Percentiles rank a stretch among this genome's conserved stretches.
Conservation (phyloP, 306 rosid species). For the Ormosia semicastrata region DNA sequence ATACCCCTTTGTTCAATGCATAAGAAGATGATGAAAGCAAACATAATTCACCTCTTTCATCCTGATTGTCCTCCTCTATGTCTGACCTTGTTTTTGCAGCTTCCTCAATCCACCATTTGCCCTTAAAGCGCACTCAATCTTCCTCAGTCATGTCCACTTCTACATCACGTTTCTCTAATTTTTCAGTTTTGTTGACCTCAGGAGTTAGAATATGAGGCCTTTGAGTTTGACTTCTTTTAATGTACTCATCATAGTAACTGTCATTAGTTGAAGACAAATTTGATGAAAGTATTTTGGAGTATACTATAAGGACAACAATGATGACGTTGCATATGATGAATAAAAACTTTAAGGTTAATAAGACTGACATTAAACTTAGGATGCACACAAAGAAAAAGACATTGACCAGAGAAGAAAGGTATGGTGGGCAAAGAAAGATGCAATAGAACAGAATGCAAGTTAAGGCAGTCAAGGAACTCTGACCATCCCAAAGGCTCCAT, state of each 20-base stretch:
- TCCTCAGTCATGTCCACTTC: not conserved
- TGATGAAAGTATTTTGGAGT: conserved; percentile 39
- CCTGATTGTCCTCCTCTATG: not conserved
- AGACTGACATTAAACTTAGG: not conserved
- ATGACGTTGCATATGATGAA: conserved; percentile 1
- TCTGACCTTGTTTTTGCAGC: not conserved
- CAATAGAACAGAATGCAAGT: not conserved
- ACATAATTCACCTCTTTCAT: not conserved
- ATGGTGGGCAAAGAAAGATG: not conserved
- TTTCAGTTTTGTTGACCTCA: not conserved
- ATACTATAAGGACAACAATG: conserved; percentile 15
- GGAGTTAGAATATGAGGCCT: conserved; percentile 13
- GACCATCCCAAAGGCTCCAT: no score
- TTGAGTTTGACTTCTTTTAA: conserved; percentile 14
- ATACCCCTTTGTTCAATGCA: conserved; percentile 41
- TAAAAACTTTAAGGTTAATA: not conserved
- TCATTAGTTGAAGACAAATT: conserved; percentile 6
- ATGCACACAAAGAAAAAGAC: not conserved
- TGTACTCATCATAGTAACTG: conserved; percentile 19
- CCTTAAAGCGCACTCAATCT: conserved; percentile 3
- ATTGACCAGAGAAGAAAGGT: not conserved
- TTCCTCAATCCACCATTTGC: not conserved
- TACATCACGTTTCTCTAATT: not conserved
- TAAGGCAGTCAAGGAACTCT: not conserved
- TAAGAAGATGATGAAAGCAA: conserved; percentile 1